phyloP scores from a whole-genome alignment of 1,284 basidiomycete genomes.

The Neotropicomus parvogracilis region DNA sequence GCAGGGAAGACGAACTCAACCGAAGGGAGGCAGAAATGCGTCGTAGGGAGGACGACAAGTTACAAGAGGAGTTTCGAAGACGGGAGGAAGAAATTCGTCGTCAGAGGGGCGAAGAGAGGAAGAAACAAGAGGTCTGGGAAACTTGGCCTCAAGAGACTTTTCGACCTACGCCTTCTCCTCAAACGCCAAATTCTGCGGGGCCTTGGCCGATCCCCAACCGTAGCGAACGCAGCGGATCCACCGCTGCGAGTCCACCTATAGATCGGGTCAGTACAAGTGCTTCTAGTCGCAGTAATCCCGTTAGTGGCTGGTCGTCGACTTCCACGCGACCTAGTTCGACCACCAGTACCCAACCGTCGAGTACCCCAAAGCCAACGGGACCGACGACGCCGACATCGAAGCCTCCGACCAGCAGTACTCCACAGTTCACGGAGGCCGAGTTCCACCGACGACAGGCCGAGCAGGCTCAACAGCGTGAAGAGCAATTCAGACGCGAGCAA shows the following conservation, averaged over 20 bases:
- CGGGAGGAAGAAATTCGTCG: slow-evolving; percentile 48
- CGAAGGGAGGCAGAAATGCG: slow-evolving; percentile 34
- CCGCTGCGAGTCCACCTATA: slow-evolving; percentile 25
- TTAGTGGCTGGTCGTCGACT: slow-evolving; percentile 32
- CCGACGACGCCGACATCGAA: slow-evolving; percentile 25
- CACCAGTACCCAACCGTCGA: slow-evolving; percentile 31
- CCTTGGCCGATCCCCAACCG: slow-evolving; percentile 34
- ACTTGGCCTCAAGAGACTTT: slow-evolving; percentile 27
- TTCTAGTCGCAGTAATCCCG: slow-evolving; percentile 26
- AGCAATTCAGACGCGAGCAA: slow-evolving; percentile 57
- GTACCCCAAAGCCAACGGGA: slow-evolving; percentile 30
- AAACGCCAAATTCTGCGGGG: slow-evolving; percentile 24
- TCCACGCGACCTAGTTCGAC: slow-evolving; percentile 33
- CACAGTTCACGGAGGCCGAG: slow-evolving; percentile 43
- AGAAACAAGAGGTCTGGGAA: slow-evolving; percentile 36
- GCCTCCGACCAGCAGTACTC: slow-evolving; percentile 16
- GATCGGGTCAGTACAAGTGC: slow-evolving; percentile 28
- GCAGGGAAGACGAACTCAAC: slow-evolving; percentile 32
- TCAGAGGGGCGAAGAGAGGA: slow-evolving; percentile 39
- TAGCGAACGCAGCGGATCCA: slow-evolving; percentile 21
- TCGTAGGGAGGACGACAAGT: slow-evolving; percentile 21
- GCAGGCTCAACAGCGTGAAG: slow-evolving; percentile 51
- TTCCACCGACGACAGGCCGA: slow-evolving; percentile 57
- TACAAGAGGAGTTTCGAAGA: slow-evolving; percentile 38
- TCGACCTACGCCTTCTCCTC: slow-evolving; percentile 26